phyloP scores from a whole-genome alignment of 2,329 filamentous ascomycete genomes.

The Ilyonectria robusta region DNA sequence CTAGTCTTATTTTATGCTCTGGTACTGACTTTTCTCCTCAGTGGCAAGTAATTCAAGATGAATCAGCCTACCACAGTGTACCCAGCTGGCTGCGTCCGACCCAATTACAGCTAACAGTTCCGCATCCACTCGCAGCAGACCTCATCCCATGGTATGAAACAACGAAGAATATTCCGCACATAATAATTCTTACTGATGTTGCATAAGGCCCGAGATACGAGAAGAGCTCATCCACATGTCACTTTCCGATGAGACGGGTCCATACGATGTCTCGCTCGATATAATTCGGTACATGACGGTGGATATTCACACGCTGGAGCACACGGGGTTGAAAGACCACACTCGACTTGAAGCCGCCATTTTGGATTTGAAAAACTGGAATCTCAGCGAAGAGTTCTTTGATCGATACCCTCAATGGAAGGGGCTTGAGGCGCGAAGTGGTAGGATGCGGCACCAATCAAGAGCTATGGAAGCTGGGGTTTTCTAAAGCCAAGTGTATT shows the following conservation, averaged over 20 bases:
- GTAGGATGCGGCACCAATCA: not conserved
- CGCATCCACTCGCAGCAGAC: constrained; percentile 22
- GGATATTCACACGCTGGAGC: constrained; percentile 6
- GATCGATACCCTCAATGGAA: constrained; percentile 26
- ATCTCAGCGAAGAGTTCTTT: constrained; percentile 19
- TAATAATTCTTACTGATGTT: not conserved
- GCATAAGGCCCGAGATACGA: constrained; percentile 17
- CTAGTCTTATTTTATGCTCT: not conserved
- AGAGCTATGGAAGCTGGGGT: not conserved
- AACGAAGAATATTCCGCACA: not conserved
- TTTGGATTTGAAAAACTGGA: constrained; percentile 22
- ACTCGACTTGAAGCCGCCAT: constrained; percentile 17
- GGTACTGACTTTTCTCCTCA: not conserved
- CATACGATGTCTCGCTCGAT: constrained; percentile 9
- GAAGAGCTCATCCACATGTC: constrained; percentile 26
- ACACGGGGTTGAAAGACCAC: constrained; percentile 11
- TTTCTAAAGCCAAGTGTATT: not conserved
- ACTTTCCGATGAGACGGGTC: constrained; percentile 1
- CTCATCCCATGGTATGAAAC: constrained; percentile 21
- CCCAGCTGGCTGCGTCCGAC: constrained; percentile 20
- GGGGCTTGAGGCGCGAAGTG: not conserved
- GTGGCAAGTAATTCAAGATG: constrained; percentile 23
- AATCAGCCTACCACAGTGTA: constrained; percentile 23
- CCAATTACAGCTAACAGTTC: constrained; percentile 19
- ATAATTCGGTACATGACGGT: constrained; percentile 18